A percentile compares a stretch with the other conserved stretches of the same genome.
These are phyloP conservation scores for Jimgerdemannia lactiflua DNA, from an alignment of 192 early-diverging fungal species.

Conservation along the genomic window DNA sequence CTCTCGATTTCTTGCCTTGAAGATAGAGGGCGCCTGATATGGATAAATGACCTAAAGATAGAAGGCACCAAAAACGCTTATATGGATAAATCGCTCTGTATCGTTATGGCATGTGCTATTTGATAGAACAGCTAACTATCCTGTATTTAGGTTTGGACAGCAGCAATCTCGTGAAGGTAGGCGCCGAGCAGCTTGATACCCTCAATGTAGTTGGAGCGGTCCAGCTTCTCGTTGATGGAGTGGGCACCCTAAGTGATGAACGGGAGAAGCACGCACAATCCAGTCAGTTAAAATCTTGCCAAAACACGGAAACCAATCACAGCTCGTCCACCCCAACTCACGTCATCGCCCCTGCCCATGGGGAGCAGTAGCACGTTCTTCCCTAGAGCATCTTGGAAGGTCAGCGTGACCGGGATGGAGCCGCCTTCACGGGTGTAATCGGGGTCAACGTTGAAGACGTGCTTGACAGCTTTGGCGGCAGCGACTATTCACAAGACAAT, in stretches of 20 bases:
- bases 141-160: constrained; percentile 7
- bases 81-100: too few species aligned
- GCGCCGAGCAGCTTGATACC: constrained; percentile 93
- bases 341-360: constrained; percentile 90
- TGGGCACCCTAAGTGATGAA: constrained; percentile 73
- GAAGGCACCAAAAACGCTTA: too few species aligned
- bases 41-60: too few species aligned
- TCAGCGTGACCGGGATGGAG: constrained; percentile 96
- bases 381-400: constrained; percentile 93
- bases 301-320: too few species aligned
- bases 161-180: constrained; percentile 88
- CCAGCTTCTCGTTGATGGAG: constrained; percentile 97
- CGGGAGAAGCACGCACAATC: neutral
- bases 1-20: too few species aligned
- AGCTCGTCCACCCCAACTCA: constrained; percentile 10
- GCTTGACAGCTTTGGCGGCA: constrained; percentile 87
- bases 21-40: too few species aligned
- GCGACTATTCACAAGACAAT: constrained; percentile 54
- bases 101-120: too few species aligned
- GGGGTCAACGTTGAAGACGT: constrained; percentile 87
- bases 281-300: neutral
- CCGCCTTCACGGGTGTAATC: constrained; percentile 98
- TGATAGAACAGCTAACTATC: too few species aligned
- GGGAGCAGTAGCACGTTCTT: constrained; percentile 92
- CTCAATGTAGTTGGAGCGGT: constrained; percentile 88